Percentiles rank a stretch among this genome's conserved stretches.
Evolutionary conservation across 352 stramenopile species (phyloP).

Genomic region (Phytophthora hibernalis): DNA sequence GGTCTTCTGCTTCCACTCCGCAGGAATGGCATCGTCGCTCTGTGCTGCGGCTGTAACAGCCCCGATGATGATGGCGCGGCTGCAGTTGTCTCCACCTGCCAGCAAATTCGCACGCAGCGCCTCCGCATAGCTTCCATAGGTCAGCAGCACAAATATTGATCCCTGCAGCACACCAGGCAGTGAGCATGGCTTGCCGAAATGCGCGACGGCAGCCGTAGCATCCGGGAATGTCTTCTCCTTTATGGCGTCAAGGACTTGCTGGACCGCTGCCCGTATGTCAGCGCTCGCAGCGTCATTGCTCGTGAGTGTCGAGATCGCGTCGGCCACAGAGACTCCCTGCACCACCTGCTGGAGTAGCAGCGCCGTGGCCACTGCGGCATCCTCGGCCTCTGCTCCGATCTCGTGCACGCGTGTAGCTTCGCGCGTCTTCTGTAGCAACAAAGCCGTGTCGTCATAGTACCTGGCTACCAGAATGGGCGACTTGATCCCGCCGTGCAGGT

Average conservation of each 20-base stretch:
- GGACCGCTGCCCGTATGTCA: conserved; percentile 40
- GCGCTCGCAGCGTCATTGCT: conserved; percentile 46
- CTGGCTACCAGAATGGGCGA: conserved; percentile 58
- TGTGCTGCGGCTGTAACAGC: conserved; percentile 52
- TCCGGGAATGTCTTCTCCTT: conserved; percentile 49
- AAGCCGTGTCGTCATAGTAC: conserved; percentile 47
- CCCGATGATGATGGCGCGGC: conserved; percentile 68
- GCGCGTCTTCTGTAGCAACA: conserved; percentile 54
- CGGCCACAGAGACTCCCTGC: conserved; percentile 35
- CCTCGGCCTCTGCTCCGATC: conserved; percentile 51
- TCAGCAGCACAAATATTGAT: conserved; percentile 66
- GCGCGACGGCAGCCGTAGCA: conserved; percentile 49
- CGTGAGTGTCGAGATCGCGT: conserved; percentile 47
- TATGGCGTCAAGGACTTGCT: conserved; percentile 59
- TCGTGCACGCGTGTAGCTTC: conserved; percentile 67
- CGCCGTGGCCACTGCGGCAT: conserved; percentile 57
- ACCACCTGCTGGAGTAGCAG: conserved; percentile 66
- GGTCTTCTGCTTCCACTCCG: conserved; percentile 62
- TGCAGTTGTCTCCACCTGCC: conserved; percentile 77
- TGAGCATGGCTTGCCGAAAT: conserved; percentile 68
- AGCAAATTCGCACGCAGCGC: conserved; percentile 64
- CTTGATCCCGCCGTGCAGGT: conserved; percentile 72
- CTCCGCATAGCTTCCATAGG: conserved; percentile 48
- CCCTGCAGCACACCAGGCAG: conserved; percentile 66
- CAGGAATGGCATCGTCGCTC: conserved; percentile 40